phyloP scores from a whole-genome alignment of 148 eudicot species.

The Agrostemma githago region DNA sequence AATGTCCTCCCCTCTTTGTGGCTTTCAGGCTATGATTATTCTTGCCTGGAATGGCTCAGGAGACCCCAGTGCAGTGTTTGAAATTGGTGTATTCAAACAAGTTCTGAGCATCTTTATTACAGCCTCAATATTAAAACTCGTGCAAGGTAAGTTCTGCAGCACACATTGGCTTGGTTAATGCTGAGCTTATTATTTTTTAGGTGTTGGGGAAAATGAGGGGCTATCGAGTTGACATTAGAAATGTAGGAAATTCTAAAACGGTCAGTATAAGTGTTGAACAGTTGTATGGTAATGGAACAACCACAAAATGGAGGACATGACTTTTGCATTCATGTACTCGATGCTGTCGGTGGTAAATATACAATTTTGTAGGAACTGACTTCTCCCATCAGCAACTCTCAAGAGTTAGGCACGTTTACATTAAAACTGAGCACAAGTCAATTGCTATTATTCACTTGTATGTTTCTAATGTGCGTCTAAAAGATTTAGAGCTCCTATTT shows the following conservation, averaged over 20 bases:
- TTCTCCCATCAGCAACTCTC: background rate
- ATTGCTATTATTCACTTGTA: background rate
- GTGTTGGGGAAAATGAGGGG: background rate
- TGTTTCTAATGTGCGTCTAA: background rate
- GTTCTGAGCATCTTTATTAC: conserved; percentile 90
- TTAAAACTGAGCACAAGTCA: background rate
- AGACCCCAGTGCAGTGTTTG: conserved; percentile 60
- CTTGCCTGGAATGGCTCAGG: conserved; percentile 95
- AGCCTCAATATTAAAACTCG: conserved; percentile 92
- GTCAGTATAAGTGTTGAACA: background rate
- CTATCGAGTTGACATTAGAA: background rate
- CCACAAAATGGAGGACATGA: background rate
- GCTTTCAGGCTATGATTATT: conserved; percentile 90
- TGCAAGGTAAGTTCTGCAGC: conserved; percentile 49
- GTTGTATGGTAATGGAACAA: background rate
- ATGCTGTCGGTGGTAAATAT: background rate
- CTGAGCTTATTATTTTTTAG: background rate
- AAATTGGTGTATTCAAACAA: conserved; percentile 59
- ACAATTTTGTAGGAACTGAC: background rate
- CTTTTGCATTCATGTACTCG: background rate
- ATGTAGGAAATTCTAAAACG: background rate
- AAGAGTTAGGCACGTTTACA: background rate
- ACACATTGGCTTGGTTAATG: background rate
- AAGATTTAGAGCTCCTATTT: background rate
- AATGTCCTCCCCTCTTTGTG: background rate